Conservation (phyloP, 768 basidiomycete genomes). For the Mycena latifolia region DNA sequence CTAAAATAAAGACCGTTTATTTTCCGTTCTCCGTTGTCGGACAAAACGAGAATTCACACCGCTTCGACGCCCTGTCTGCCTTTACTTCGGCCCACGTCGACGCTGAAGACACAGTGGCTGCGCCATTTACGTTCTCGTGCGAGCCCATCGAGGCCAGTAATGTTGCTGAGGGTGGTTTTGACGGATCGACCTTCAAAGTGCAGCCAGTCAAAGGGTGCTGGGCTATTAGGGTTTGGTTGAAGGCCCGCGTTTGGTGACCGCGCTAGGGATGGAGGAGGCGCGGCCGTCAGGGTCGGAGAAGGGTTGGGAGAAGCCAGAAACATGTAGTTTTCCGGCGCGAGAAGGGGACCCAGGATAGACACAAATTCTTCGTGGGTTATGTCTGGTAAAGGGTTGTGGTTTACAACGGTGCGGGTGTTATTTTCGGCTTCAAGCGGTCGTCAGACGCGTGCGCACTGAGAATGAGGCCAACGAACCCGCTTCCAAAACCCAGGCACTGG, state of each 20-base stretch:
- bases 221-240: conserved; percentile 61
- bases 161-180: conserved; percentile 83
- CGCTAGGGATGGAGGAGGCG: conserved; percentile 43
- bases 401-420: conserved; percentile 77
- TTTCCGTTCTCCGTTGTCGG: conserved; percentile 13
- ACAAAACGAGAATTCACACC: conserved; percentile 58
- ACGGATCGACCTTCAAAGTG: conserved; percentile 88
- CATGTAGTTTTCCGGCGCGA: conserved; percentile 85
- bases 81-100: conserved; percentile 77
- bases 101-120: conserved; percentile 82
- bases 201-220: conserved; percentile 88
- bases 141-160: conserved; percentile 84
- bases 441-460: conserved; percentile 5
- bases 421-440: conserved; percentile 58
- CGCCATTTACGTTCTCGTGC: conserved; percentile 89
- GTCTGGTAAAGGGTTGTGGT: conserved; percentile 90
- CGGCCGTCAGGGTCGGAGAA: conserved; percentile 48
- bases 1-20: conserved; percentile 53
- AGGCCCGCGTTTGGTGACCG: conserved; percentile 32
- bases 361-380: conserved; percentile 91
- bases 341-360: conserved; percentile 80
- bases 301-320: conserved; percentile 49
- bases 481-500: conserved; percentile 86
- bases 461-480: conserved; percentile 59
- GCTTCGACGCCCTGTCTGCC: conserved; percentile 84